Evolutionary conservation across 2,329 filamentous ascomycete species (phyloP), one percentile per base, ranked within the genome.

Genomic region (Aureobasidium sp.): DNA sequence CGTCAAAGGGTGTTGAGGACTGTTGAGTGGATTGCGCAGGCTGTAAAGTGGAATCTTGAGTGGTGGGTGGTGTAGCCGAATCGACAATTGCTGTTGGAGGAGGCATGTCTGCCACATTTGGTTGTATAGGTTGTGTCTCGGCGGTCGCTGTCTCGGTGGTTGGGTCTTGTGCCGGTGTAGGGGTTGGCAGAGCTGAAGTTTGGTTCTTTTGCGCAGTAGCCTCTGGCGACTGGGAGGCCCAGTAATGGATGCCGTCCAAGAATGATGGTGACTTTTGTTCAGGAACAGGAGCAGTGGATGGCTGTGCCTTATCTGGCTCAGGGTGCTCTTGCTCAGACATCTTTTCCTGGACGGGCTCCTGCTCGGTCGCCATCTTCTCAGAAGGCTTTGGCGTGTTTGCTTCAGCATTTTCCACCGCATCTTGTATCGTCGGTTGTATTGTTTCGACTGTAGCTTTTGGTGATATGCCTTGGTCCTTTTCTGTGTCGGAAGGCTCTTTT

Each of bases 241-340:
- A 75, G 57, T 75, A 72, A 47, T 75, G 73, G 49, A 75, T 74
- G 22, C 73, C 73, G 22, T 69, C 72, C 31, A 76, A 68, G 55
- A 76, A 74, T 2, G 72, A 64, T 68, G 56, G 72, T 66, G 72
- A 58, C 67, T 51, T 65, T 69, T 29, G 70, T 64, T 55, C 69
- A 70, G 27, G 65, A 67, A 45, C 69, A 66, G 3, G 66, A 42
- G 47, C 27, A 11, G 31, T 31, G 31, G 31, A 31, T 36, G 42
- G 37, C 25, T 31, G 47, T 1, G 39, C 9, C 6, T 20, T 48
- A 2, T 29, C 7, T 48, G 5, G 42, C 7, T 57, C 39, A 44
- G 61, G n/a, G 14, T 22, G 31, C n/a, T 22, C 22, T n/a, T 56
- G 36, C 37, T 25, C 53, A 42, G 12, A 4, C 17, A 14, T 20